These are phyloP conservation scores for Apostasia shenzhenica DNA, from an alignment of 106 monocot species.

Conservation along the genomic window DNA sequence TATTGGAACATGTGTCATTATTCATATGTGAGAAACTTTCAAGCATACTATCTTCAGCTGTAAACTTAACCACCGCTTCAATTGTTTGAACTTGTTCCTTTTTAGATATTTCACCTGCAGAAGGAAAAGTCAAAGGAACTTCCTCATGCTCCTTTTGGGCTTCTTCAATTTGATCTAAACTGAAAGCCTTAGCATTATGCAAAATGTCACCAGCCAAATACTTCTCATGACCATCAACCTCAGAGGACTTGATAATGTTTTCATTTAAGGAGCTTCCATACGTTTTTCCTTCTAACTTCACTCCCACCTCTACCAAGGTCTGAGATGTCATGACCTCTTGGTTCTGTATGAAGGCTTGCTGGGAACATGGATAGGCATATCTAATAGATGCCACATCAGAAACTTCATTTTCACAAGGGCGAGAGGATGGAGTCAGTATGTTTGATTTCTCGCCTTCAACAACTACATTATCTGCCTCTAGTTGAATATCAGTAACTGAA, in stretches of 20 bases:
- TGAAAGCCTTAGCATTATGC: too few relatives aligned
- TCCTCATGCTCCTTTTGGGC: too few relatives aligned
- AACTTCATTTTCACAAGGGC: not conserved
- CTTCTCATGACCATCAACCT: too few relatives aligned
- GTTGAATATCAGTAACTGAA: not conserved
- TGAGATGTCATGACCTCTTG: not conserved
- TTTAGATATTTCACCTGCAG: too few relatives aligned
- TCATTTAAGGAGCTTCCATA: not conserved
- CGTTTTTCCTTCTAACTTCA: not conserved
- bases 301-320: not conserved
- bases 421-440: not conserved
- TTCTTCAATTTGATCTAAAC: too few relatives aligned
- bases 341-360: not conserved
- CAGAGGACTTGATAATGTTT: too few relatives aligned
- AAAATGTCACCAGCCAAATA: too few relatives aligned
- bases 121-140: too few relatives aligned
- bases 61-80: too few relatives aligned
- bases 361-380: not conserved
- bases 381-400: not conserved
- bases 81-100: too few relatives aligned
- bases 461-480: not conserved
- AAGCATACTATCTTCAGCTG: not conserved
- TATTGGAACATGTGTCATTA: not conserved
- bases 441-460: not conserved
- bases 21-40: not conserved